Base-by-base conservation (phyloP, 2,329 filamentous ascomycete species). In the Trichoderma sp. region DNA sequence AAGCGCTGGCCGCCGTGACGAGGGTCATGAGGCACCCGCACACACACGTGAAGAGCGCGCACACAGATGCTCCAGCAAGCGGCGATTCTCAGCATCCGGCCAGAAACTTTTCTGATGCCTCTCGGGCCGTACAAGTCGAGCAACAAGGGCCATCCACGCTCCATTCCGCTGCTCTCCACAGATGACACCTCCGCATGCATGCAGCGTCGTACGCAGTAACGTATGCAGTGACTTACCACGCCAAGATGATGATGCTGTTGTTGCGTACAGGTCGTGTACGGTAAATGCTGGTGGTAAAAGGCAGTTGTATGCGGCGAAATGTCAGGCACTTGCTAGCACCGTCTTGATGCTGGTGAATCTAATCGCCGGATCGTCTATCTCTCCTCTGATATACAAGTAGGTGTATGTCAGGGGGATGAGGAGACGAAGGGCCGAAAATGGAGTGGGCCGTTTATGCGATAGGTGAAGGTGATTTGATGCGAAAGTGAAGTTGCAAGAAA, bases 211-310 rank as follows among this genome's bases (percentile, higher is more conserved):
- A 43, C n/a, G 39, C n/a, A n/a, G 39, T 43, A 39, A 18, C 32
- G 37, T 39, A 39, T 39, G 32, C 60, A 71, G 46, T 70, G 55
- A 72, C 68, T 71, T 69, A 71, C 71, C 71, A 51, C 30, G 59
- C 59, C 66, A 68, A 58, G 60, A 63, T 39, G 39, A 26, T 39
- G 37, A 43, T 43, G 56, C 26, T 21, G 11, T 46, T 56, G 26
- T 43, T 30, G 51, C 43, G 39, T 65, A 26, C 43, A 16, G 61
- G 39, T 43, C 32, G 13, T 46, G 63, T 32, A 46, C 28, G 39
- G 16, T n/a, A n/a, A 18, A n/a, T 43, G 18, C 39, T 8, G 39
- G 7, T 10, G 18, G 7, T 43, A 7, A 5, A 43, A 43, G 39
- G 39, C 39, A 43, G 39, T n/a, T 43, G 39, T 43, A 4, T n/a